Percentiles rank a stretch among this genome's conserved stretches.
Evolutionary conservation across 495 filamentous ascomycete genomes (phyloP).

Genomic region (Xylaria grammica): DNA sequence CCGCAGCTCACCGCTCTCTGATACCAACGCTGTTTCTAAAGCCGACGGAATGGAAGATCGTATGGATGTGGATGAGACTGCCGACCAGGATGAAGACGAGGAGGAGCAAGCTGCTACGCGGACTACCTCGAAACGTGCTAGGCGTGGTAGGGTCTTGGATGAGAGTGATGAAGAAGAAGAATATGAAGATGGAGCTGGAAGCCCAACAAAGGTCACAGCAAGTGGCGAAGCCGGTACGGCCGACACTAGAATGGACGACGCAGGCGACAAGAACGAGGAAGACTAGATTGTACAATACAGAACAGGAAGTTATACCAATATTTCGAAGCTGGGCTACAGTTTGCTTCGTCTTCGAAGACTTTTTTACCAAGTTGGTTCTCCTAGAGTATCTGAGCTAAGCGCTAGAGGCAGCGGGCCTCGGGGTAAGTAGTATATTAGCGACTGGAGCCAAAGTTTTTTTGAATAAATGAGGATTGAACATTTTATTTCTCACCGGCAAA

Average conservation of each 20-base stretch:
- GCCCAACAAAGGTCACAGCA: conserved; percentile 29
- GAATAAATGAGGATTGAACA: neutral
- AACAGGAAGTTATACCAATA: conserved; percentile 1
- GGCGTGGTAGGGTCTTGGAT: conserved; percentile 48
- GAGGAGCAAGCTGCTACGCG: conserved; percentile 37
- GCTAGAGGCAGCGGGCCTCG: conserved; percentile 9
- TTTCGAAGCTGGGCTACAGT: neutral
- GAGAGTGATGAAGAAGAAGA: conserved; percentile 55
- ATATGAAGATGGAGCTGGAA: conserved; percentile 31
- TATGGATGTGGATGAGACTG: conserved; percentile 46
- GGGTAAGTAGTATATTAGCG: conserved; percentile 8
- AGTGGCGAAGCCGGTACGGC: conserved; percentile 27
- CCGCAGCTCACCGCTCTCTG: conserved; percentile 31
- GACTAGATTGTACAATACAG: conserved; percentile 35
- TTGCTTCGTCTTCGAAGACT: neutral
- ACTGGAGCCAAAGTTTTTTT: no score
- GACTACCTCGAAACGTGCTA: conserved; percentile 38
- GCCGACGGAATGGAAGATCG: conserved; percentile 32
- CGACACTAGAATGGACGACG: conserved; percentile 46
- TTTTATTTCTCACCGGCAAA: neutral
- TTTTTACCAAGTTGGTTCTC: neutral
- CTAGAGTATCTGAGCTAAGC: conserved; percentile 11
- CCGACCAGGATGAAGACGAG: conserved; percentile 44
- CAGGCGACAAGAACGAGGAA: conserved; percentile 42
- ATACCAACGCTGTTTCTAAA: conserved; percentile 33